Evolutionary conservation across 768 basidiomycete species (phyloP), one percentile per base, ranked within the genome.

Genomic region (Boletus fagicola): DNA sequence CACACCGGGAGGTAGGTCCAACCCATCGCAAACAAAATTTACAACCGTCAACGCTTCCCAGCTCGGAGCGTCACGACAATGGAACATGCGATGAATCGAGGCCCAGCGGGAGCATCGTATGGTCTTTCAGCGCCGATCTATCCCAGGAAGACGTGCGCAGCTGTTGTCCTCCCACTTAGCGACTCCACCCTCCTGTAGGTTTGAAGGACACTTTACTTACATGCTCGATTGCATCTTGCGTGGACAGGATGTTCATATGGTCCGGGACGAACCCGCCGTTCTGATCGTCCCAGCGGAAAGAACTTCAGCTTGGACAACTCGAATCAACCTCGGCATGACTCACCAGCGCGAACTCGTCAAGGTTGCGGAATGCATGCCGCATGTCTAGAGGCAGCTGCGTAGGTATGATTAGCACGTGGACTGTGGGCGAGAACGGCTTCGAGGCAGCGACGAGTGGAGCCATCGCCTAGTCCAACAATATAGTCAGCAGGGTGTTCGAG

Each of bases 211-310:
- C 30, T 9, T 26, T n/a, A 62, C 70, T 53, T 33, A 90, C 90
- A 68, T 90, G 86, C 38, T 74, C 73, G 18, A 77, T 64, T 12
- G 88, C 87, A 42, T 88, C 84, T 5, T 67, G 49, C 12, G 74
- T 75, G 10, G 86, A 78, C 15, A 92, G 65, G 22, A 92, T 71
- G 65, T 92, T 88, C 88, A 92, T 91, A 62, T 92, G 87, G 60
- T 90, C 83, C 10, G 88, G 88, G 31, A 82, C 59, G 39, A 66
- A 70, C 22, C 82, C 79, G 26, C 80, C 74, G 50, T 84, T 83
- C 83, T 83, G 62, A 54, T 48, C n/a, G 24, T 35, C 35, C n/a
- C 35, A 2, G 3, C 6, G 24, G 12, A 48, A 20, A 24, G 4
- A 48, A 8, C 18, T 3, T 45, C 2, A 60, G 38, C 30, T 36